phyloP scores from a whole-genome alignment of 352 stramenopile species.

The Pythium folliculosum region DNA sequence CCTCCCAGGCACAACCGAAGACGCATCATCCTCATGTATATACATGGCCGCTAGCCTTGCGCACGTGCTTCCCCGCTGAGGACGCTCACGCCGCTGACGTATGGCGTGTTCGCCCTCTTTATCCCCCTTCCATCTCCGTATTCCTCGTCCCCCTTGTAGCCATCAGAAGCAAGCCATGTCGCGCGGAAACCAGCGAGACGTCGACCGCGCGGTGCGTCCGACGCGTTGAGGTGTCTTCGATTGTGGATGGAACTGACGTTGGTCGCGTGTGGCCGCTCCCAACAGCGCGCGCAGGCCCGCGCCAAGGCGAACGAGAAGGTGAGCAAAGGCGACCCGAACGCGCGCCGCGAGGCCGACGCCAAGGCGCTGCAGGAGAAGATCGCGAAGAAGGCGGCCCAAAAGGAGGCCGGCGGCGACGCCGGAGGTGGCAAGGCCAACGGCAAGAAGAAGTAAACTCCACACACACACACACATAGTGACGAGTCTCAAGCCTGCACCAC shows the following conservation, averaged over 20 bases:
- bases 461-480: no score
- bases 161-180: constrained; percentile 43
- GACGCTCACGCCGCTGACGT: not conserved
- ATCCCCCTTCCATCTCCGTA: not conserved
- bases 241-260: not conserved
- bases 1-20: not conserved
- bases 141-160: not conserved
- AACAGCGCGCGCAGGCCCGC: constrained; percentile 75
- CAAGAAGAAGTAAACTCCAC: constrained; percentile 24
- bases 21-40: not conserved
- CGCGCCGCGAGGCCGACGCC: constrained; percentile 66
- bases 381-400: constrained; percentile 66
- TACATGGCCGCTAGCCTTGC: constrained; percentile 7
- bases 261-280: not conserved
- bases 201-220: constrained; percentile 70
- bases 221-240: no score
- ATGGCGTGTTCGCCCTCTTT: not conserved
- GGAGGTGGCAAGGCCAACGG: constrained; percentile 26
- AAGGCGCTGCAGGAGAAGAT: constrained; percentile 87
- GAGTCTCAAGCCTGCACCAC: no score
- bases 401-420: constrained; percentile 43
- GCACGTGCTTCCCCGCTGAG: not conserved
- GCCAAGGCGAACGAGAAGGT: constrained; percentile 20
- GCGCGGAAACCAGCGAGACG: constrained; percentile 81
- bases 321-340: constrained; percentile 54